phyloP scores from a whole-genome alignment of 139 green algal species.

The Auxenochlorella pyrenoidosa region DNA sequence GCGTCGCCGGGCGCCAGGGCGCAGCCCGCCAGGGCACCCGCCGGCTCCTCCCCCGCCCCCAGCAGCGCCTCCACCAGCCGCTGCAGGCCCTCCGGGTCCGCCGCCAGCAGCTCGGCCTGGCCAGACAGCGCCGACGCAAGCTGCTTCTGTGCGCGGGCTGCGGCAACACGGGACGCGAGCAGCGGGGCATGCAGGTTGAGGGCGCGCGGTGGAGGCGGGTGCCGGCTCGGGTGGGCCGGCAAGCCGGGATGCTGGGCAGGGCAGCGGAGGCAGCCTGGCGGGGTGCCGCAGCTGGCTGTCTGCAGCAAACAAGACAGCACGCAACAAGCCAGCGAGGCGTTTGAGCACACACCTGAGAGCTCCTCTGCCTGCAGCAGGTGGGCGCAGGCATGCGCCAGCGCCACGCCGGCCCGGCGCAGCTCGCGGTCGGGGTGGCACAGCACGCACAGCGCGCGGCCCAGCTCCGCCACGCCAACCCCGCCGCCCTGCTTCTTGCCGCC shows the following conservation, averaged over 20 bases:
- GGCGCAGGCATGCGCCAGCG: neutral
- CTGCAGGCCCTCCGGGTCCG: neutral
- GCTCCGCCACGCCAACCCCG: neutral
- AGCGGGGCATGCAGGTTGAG: neutral
- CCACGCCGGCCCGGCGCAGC: slow-evolving; percentile 15
- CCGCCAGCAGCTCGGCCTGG: neutral
- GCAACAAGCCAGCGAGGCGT: neutral
- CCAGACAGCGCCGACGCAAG: neutral
- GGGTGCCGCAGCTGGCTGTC: too few relatives aligned
- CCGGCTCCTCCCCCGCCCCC: neutral
- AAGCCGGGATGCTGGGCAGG: too few relatives aligned
- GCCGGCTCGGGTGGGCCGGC: too few relatives aligned
- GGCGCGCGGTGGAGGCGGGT: neutral
- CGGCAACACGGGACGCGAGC: neutral
- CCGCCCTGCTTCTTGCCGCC: slow-evolving; percentile 14
- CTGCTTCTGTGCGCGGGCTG: neutral
- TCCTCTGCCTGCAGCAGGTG: neutral
- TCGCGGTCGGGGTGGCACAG: slow-evolving; percentile 24
- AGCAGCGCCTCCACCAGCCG: neutral
- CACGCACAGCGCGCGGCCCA: slow-evolving; percentile 27
- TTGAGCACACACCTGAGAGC: neutral
- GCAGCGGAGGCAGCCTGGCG: too few relatives aligned
- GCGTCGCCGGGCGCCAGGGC: slow-evolving; percentile 3
- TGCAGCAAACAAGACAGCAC: neutral
- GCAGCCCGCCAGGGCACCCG: neutral